Conservation (phyloP, 2,329 filamentous ascomycete species). For the Teratosphaeria gauchensis region DNA sequence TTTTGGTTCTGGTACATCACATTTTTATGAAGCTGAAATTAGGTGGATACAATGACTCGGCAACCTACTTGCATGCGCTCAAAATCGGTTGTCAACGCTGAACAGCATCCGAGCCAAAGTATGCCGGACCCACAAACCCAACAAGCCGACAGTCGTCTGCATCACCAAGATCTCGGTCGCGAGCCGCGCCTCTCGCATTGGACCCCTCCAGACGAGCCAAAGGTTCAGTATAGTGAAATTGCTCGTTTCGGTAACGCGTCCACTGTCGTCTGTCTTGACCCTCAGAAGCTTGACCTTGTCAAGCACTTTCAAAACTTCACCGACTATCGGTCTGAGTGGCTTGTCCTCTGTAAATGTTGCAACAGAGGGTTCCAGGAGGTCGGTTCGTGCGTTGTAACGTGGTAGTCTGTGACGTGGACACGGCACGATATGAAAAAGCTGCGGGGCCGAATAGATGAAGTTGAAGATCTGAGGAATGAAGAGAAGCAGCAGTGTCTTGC, state of each 20-base stretch:
- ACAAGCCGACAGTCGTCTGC: constrained; percentile 65
- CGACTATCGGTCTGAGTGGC: constrained; percentile 59
- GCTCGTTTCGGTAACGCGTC: constrained; percentile 65
- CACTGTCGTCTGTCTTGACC: constrained; percentile 57
- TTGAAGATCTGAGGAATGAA: constrained; percentile 94
- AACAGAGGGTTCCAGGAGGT: constrained; percentile 75
- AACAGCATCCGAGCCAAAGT: constrained; percentile 80
- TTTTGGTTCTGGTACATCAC: background rate
- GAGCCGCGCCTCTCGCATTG: constrained; percentile 75
- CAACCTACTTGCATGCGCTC: background rate
- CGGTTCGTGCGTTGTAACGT: constrained; percentile 74
- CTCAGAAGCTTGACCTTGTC: constrained; percentile 58
- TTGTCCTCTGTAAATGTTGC: constrained; percentile 56
- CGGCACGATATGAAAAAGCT: constrained; percentile 80
- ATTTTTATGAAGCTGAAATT: background rate
- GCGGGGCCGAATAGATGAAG: constrained; percentile 85
- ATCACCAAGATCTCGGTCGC: constrained; percentile 70
- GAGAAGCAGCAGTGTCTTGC: constrained; percentile 85
- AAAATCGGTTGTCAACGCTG: constrained; percentile 64
- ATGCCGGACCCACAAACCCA: constrained; percentile 79
- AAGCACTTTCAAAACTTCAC: constrained; percentile 56
- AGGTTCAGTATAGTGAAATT: constrained; percentile 93
- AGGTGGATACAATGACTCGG: background rate
- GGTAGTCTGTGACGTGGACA: constrained; percentile 90
- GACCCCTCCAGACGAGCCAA: constrained; percentile 92